These are phyloP conservation scores for Metroxylon sagu DNA, from an alignment of 176 grass and related monocot genomes.

Conservation along the genomic window DNA sequence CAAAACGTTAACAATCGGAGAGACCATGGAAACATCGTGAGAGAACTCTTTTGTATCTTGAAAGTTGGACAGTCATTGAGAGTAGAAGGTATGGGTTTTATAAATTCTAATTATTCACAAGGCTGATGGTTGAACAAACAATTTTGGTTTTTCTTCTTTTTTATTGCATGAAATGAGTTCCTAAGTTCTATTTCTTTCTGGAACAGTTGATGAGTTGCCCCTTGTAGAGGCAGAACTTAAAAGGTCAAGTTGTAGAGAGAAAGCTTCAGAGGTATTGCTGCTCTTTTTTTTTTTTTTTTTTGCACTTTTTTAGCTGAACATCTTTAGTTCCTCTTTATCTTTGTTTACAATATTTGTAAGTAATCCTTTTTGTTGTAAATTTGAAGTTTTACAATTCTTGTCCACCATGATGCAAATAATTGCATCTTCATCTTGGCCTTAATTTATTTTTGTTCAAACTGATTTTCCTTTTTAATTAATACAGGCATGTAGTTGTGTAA, in stretches of 20 bases:
- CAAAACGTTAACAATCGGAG: conserved; percentile 38
- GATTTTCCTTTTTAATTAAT: too few species aligned
- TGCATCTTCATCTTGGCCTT: too few species aligned
- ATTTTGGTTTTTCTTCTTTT: too few species aligned
- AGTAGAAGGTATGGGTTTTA: conserved; percentile 44
- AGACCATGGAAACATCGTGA: conserved; percentile 47
- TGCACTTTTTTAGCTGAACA: background rate
- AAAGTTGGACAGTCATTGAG: conserved; percentile 45
- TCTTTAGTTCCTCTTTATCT: too few species aligned
- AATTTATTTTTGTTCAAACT: too few species aligned
- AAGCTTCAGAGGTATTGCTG: conserved; percentile 54
- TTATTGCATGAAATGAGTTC: too few species aligned
- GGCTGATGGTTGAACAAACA: background rate
- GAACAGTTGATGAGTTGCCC: conserved; percentile 61
- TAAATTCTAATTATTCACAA: conserved; percentile 12
- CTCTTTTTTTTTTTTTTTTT: conserved; percentile 14
- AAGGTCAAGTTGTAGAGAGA: conserved; percentile 66
- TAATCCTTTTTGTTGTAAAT: too few species aligned
- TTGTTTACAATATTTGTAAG: too few species aligned
- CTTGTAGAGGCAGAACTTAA: conserved; percentile 60
- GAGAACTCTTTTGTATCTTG: conserved; percentile 51
- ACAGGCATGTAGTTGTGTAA: background rate
- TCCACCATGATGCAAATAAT: too few species aligned
- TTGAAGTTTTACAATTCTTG: too few species aligned
- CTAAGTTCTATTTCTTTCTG: conserved; percentile 22